Evolutionary conservation across 805 yeast genomes (phyloP).

Genomic region (baker's yeast (Saccharomyces cerevisiae)): DNA sequence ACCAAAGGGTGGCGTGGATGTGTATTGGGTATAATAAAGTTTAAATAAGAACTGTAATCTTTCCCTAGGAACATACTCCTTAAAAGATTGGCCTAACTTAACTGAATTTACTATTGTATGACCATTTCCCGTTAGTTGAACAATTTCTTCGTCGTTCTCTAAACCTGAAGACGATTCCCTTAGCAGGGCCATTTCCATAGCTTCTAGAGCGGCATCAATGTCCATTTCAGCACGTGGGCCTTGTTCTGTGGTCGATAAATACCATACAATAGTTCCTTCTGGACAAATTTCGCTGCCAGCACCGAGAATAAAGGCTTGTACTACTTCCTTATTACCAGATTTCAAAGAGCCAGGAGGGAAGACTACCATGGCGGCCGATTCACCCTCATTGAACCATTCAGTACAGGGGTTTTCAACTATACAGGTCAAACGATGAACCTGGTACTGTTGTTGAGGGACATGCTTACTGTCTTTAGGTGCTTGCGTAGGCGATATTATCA

Average conservation of each 20-base stretch:
- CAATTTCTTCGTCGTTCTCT: constrained; percentile 51
- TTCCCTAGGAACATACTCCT: constrained; percentile 75
- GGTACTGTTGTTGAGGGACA: constrained; percentile 40
- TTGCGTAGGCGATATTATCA: constrained; percentile 68
- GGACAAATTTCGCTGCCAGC: constrained; percentile 86
- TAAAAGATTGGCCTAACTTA: constrained; percentile 76
- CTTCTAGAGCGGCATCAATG: constrained; percentile 68
- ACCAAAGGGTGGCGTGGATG: constrained; percentile 50
- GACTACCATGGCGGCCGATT: constrained; percentile 77
- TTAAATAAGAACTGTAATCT: constrained; percentile 54
- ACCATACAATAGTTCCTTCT: constrained; percentile 83
- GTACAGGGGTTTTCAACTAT: constrained; percentile 79
- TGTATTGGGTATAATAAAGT: constrained; percentile 51
- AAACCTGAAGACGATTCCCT: constrained; percentile 63
- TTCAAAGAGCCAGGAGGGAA: constrained; percentile 82
- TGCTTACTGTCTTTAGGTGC: constrained; percentile 37
- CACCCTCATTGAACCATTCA: constrained; percentile 86
- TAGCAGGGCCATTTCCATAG: constrained; percentile 70
- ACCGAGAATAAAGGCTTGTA: constrained; percentile 82
- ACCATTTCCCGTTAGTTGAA: constrained; percentile 48
- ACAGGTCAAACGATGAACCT: constrained; percentile 68
- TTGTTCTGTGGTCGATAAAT: constrained; percentile 68
- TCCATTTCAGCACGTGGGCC: constrained; percentile 65
- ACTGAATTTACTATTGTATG: constrained; percentile 69
- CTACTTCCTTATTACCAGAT: constrained; percentile 58